Percentiles rank a stretch among this genome's conserved stretches.
These are phyloP conservation scores for Crepidotus sp. DNA, from an alignment of 1,284 basidiomycete genomes.

Conservation along the genomic window DNA sequence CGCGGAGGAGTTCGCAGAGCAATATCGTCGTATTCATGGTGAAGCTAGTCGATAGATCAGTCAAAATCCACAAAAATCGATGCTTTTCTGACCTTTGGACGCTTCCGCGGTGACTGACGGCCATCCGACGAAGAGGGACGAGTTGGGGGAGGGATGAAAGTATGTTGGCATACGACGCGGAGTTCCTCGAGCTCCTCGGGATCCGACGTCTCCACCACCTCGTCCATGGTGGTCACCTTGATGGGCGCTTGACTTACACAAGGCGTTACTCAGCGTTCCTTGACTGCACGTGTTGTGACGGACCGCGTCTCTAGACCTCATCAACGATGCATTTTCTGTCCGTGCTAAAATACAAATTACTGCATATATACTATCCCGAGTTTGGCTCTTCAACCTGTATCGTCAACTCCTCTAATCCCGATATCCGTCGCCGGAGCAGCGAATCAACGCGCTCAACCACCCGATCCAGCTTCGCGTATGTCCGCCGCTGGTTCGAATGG, in stretches of 20 bases:
- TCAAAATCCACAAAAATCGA: not conserved
- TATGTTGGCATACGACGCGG: not conserved
- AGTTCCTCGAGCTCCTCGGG: constrained; percentile 43
- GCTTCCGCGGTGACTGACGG: constrained; percentile 22
- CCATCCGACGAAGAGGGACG: not conserved
- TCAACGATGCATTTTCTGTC: constrained; percentile 3
- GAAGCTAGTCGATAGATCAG: constrained; percentile 2
- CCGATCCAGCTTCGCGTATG: constrained; percentile 56
- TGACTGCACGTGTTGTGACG: constrained; percentile 1
- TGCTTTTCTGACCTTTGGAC: constrained; percentile 24
- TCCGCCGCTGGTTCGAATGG: constrained; percentile 38
- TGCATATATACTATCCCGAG: constrained; percentile 5
- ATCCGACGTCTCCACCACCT: constrained; percentile 55
- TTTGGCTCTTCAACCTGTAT: constrained; percentile 62
- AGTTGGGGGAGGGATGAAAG: not conserved
- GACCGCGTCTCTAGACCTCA: not conserved
- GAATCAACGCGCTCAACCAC: constrained; percentile 71
- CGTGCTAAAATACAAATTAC: constrained; percentile 18
- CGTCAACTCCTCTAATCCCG: constrained; percentile 76
- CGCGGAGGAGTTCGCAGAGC: not conserved
- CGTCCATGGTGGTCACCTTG: constrained; percentile 25
- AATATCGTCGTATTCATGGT: constrained; percentile 9
- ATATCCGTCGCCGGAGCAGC: constrained; percentile 61
- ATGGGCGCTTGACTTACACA: not conserved
- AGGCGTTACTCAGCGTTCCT: too few relatives aligned